Base-by-base conservation (phyloP, 768 basidiomycete genomes). In the Mycena capillaripes region DNA sequence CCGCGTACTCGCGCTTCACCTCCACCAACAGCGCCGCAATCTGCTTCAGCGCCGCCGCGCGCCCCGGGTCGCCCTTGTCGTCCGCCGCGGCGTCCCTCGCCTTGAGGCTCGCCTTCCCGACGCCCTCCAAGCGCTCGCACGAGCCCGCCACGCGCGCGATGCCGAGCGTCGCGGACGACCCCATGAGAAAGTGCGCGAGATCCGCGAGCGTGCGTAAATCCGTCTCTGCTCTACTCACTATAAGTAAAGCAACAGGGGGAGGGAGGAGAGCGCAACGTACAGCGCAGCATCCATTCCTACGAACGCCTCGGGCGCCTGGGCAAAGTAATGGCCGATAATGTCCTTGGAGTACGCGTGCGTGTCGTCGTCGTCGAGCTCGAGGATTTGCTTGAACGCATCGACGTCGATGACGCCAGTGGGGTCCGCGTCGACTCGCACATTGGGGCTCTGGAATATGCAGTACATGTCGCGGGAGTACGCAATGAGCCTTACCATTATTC, bases 181-280 rank as follows among this genome's bases (percentile, higher is more conserved):
- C 93, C 77, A 93, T 93, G 76, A 94, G 88, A 83, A 93, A 95
- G 82, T 95, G 93, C 9, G 93, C 93, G 19, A 89, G 84, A 32
- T 83, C 82, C 14, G 90, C 88, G 34, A 95, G 87, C 63, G 84
- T 78, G 29, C 76, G 76, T 25, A 93, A 84, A 63, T 92, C 87
- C 61, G 85, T 84, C 57, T 73, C 78, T 32, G 79, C 74, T 63
- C 89, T 90, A n/a, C 19, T 38, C 16, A 8, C 16, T 38, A 11
- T 38, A 8, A 4, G 16, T 1, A 23, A 23, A n/a, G 34, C 7
- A 9, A 10, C 19, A 40, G 7, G n/a, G 23, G n/a, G 68, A 38
- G 64, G 53, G 5, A 29, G 52, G 29, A n/a, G 65, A 58, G 57
- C 70, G 68, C 34, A 48, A 82, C 92, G 80, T 77, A 93, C 91